Evolutionary conservation across 257 asterid genomes (phyloP).

Genomic region (Lavandula angustifolia): DNA sequence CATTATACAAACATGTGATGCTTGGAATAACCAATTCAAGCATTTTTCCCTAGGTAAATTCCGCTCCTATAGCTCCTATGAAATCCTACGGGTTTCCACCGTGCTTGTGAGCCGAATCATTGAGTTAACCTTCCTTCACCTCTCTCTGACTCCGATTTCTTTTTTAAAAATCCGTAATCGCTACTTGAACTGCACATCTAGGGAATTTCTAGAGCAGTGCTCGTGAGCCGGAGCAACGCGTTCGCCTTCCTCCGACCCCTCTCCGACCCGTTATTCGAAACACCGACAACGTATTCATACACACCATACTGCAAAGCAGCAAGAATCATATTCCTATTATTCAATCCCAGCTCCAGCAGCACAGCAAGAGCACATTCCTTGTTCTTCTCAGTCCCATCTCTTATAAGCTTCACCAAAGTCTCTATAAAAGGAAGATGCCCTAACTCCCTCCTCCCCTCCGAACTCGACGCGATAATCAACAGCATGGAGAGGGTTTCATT

Average conservation of each 20-base stretch:
- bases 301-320: conserved; percentile 87
- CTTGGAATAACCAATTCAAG: too few species aligned
- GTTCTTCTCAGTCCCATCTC: conserved; percentile 67
- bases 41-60: too few species aligned
- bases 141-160: too few species aligned
- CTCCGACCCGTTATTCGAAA: conserved; percentile 63
- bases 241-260: conserved; percentile 83
- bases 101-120: too few species aligned
- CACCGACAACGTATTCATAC: conserved; percentile 61
- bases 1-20: too few species aligned
- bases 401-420: conserved; percentile 50
- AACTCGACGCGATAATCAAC: conserved; percentile 51
- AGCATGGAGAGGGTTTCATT: conserved; percentile 69
- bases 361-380: conserved; percentile 90
- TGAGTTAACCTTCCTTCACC: too few species aligned
- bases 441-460: conserved; percentile 66
- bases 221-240: conserved; percentile 55
- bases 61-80: too few species aligned
- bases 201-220: conserved; percentile 57
- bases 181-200: neutral
- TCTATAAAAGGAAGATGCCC: conserved; percentile 66
- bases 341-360: conserved; percentile 62
- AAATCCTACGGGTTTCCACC: too few species aligned
- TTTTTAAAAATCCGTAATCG: too few species aligned
- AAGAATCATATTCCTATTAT: conserved; percentile 57